Evolutionary conservation across 129 eudicot species (phyloP), one percentile per base, ranked within the genome.

Genomic region (Tagetes patula): DNA sequence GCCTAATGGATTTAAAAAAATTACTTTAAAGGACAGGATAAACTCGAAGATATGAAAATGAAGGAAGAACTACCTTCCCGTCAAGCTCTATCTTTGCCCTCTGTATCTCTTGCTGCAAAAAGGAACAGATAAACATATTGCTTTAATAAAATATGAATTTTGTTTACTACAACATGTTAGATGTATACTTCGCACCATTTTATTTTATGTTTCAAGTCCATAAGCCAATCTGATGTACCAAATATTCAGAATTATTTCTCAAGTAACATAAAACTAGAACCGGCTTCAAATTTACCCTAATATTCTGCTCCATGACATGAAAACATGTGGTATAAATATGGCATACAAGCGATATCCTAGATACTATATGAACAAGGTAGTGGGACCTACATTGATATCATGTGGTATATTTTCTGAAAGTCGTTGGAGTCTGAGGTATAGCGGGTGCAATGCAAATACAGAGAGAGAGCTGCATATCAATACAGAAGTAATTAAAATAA

Each of bases 391-490:
- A 86, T 83, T 86, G 72, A 90, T 80, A 71, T 88, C 91, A 52
- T 85, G 87, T 10, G 99, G 85, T 61, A 94, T 86, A 56, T 78
- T 82, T 52, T 83, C 80, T 30, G 99, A 86, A 78, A 94, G 97
- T 68, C 96, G 89, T 76, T 88, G 85, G 62, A 94, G 94, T 80
- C 97, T 70, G 74, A 94, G 89, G 84, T 94, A 94, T 69, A 94
- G 73, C 31, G 99, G 99, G 71, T 94, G 99, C 91, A 94, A 72
- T 46, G 99, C 99, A 82, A 86, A 88, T 69, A 94, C 99, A 7
- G 99, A 94, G 20, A 94, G 97, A 48, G 99, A 94, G 82, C 99
- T 94, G 91, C 87, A 86, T 70, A 39, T 40, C 58, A 63, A 82
- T 64, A 20, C 71, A 38, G 46, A 39, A 14, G 69, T 40, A 64